Percentiles rank a stretch among this genome's conserved stretches.
Conservation (phyloP, 129 eudicot species). For the Artemisia annua region DNA sequence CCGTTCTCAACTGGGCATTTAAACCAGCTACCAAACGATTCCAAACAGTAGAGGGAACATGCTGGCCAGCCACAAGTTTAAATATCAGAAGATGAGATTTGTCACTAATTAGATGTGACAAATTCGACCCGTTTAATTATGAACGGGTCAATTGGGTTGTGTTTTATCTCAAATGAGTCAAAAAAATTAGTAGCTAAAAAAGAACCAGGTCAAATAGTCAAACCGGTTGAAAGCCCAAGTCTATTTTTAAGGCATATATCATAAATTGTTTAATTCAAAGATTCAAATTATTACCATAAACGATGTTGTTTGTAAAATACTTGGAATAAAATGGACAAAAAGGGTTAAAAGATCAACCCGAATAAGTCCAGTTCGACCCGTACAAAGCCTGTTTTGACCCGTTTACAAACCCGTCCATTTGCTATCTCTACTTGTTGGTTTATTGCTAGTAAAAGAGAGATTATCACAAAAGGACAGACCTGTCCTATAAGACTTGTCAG, state of each 20-base stretch:
- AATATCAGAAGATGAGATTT: constrained; percentile 18
- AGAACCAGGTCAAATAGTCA: background rate
- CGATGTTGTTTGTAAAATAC: too few species aligned
- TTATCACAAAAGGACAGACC: constrained; percentile 38
- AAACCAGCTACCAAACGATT: constrained; percentile 84
- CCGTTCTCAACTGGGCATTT: constrained; percentile 77
- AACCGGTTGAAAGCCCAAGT: background rate
- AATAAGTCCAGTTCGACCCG: background rate
- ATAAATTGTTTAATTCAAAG: too few species aligned
- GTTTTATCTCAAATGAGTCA: background rate
- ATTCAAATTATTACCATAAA: too few species aligned
- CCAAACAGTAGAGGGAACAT: constrained; percentile 84
- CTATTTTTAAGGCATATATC: background rate
- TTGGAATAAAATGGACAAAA: background rate
- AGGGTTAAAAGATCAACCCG: background rate
- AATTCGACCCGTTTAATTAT: background rate
- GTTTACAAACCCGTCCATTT: background rate
- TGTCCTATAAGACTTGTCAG: constrained; percentile 80
- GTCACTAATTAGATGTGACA: background rate
- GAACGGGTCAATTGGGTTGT: background rate
- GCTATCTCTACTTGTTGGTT: background rate
- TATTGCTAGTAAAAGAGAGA: background rate
- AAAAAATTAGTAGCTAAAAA: background rate
- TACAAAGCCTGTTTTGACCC: background rate
- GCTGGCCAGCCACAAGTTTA: constrained; percentile 43